Conservation (phyloP, 352 stramenopile genomes). For the Phytophthora hibernalis region DNA sequence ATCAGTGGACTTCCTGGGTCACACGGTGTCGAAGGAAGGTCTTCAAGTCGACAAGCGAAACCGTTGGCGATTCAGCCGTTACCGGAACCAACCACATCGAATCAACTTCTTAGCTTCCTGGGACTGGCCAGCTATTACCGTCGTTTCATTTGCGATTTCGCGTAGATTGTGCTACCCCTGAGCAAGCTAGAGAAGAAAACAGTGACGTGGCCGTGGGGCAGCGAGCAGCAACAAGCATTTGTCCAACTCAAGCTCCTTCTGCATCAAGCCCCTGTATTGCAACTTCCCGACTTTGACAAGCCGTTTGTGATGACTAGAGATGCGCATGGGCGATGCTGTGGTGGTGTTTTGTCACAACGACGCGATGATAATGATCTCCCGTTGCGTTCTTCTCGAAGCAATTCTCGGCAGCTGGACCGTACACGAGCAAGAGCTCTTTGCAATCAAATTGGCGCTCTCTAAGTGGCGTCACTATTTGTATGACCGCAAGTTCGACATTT, state of each 20-base stretch:
- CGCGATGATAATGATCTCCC: conserved; percentile 7
- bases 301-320: conserved; percentile 44
- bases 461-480: no score
- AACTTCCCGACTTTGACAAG: conserved; percentile 26
- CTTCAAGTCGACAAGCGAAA: conserved; percentile 27
- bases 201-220: not conserved
- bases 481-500: no score
- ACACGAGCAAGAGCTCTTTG: no score
- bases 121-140: conserved; percentile 33
- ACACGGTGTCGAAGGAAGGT: conserved; percentile 22
- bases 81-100: conserved; percentile 3
- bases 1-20: conserved; percentile 31
- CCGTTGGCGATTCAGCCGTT: conserved; percentile 25
- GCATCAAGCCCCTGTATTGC: conserved; percentile 33
- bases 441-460: no score
- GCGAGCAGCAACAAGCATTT: not conserved
- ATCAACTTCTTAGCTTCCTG: conserved; percentile 35
- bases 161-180: conserved; percentile 16
- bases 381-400: conserved; percentile 4
- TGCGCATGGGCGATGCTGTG: conserved; percentile 12
- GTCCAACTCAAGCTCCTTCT: conserved; percentile 15
- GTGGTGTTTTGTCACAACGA: not conserved
- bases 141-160: conserved; percentile 24
- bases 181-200: conserved; percentile 11
- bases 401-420: not conserved